A percentile compares a stretch with the other conserved stretches of the same genome.
Evolutionary conservation across 192 early-diverging fungal genomes (phyloP).

Genomic region (Rhizoclosmatium globosum): DNA sequence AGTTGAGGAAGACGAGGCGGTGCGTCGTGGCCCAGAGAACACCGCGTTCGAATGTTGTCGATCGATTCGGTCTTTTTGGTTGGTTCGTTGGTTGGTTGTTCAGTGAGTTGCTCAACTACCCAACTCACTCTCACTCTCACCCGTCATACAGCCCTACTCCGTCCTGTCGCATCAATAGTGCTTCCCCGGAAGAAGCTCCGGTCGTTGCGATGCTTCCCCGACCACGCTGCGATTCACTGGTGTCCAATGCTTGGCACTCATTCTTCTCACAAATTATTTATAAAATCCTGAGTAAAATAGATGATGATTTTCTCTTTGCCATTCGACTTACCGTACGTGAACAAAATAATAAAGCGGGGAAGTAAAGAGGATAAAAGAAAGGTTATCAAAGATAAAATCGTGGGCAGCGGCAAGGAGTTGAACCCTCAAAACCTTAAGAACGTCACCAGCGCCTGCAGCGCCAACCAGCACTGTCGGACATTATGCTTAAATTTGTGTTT

Average conservation of each 20-base stretch:
- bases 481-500: too few relatives aligned
- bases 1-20: constrained; percentile 84
- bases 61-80: constrained; percentile 60
- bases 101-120: not conserved
- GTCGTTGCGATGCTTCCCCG: constrained; percentile 43
- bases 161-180: constrained; percentile 63
- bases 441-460: too few relatives aligned
- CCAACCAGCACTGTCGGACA: too few relatives aligned
- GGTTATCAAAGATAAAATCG: too few relatives aligned
- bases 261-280: not conserved
- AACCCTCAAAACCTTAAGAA: too few relatives aligned
- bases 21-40: constrained; percentile 77
- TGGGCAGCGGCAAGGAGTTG: too few relatives aligned
- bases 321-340: too few relatives aligned
- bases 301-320: too few relatives aligned
- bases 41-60: constrained; percentile 75
- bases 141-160: constrained; percentile 78
- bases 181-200: constrained; percentile 61
- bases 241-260: constrained; percentile 4
- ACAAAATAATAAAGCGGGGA: too few relatives aligned
- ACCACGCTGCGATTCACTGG: not conserved
- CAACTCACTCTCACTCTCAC: constrained; percentile 41
- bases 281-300: too few relatives aligned
- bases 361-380: too few relatives aligned
- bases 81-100: not conserved